These are phyloP conservation scores for Nicotiana tabacum DNA, from an alignment of 257 asterid genomes.

Conservation along the genomic window DNA sequence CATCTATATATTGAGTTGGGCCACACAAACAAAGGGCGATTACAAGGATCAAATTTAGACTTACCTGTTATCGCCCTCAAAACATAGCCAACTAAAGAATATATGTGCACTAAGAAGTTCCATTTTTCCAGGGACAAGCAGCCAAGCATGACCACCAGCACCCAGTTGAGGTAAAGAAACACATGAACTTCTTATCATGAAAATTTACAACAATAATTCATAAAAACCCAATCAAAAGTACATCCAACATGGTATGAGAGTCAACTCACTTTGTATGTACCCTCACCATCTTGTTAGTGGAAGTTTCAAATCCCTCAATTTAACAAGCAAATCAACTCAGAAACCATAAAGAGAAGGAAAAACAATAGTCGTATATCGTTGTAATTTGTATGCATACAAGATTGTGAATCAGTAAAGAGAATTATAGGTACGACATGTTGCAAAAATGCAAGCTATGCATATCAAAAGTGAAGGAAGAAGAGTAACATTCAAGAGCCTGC, in stretches of 20 bases:
- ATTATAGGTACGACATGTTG: constrained; percentile 83
- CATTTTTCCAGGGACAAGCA: neutral
- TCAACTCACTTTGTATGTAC: neutral
- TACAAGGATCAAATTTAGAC: neutral
- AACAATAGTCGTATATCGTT: neutral
- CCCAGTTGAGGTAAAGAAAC: neutral
- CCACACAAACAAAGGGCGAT: neutral
- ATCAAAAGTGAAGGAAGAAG: constrained; percentile 75
- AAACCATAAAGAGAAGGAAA: neutral
- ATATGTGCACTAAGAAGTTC: neutral
- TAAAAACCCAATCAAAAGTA: neutral
- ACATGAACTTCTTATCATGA: neutral
- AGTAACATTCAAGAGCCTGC: constrained; percentile 62
- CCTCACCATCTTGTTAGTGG: neutral
- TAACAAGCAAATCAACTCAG: neutral
- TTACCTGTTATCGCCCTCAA: neutral
- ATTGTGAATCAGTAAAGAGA: constrained; percentile 47
- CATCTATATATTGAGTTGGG: neutral
- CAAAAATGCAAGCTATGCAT: constrained; percentile 65
- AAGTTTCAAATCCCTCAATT: neutral
- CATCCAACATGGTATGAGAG: neutral
- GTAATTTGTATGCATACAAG: neutral
- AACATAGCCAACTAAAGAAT: neutral
- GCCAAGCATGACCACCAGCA: neutral
- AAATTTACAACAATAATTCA: neutral